Evolutionary conservation across 179 eudicot species (phyloP).

Genomic region (Actinidia chinensis): DNA sequence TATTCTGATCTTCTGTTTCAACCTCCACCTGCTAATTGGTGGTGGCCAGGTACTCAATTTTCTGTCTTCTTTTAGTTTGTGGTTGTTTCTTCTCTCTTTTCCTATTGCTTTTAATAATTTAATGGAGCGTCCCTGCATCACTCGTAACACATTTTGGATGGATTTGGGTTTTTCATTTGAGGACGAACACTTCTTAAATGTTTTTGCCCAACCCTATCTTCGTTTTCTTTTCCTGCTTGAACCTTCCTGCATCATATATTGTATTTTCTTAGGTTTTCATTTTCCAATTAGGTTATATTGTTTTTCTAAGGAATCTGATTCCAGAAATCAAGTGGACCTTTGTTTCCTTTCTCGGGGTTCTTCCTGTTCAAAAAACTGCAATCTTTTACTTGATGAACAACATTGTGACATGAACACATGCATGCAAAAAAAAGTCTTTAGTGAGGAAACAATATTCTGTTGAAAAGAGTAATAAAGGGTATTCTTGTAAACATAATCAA

Average conservation of each 20-base stretch:
- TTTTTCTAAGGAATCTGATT: conserved; percentile 21
- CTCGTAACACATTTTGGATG: too few species aligned
- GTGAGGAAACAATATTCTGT: background rate
- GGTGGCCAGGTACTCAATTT: conserved; percentile 41
- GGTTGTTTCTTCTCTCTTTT: background rate
- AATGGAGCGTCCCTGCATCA: too few species aligned
- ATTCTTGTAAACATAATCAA: too few species aligned
- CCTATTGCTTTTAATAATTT: background rate
- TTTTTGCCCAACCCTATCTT: background rate
- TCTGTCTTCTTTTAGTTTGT: background rate
- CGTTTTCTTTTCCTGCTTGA: background rate
- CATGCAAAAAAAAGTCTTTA: background rate
- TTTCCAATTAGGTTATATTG: background rate
- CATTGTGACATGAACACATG: background rate
- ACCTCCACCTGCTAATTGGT: conserved; percentile 41
- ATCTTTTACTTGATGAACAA: background rate
- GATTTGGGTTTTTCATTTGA: too few species aligned
- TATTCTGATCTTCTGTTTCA: conserved; percentile 52
- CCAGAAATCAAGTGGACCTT: background rate
- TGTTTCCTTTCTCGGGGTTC: conserved; percentile 13
- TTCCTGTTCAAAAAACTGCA: background rate
- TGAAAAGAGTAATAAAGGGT: background rate
- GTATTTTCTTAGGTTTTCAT: background rate
- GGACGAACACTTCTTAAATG: too few species aligned
- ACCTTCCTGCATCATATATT: background rate